These are phyloP conservation scores for Gossypium thurberi DNA, from an alignment of 345 rosid genomes.

Conservation along the genomic window DNA sequence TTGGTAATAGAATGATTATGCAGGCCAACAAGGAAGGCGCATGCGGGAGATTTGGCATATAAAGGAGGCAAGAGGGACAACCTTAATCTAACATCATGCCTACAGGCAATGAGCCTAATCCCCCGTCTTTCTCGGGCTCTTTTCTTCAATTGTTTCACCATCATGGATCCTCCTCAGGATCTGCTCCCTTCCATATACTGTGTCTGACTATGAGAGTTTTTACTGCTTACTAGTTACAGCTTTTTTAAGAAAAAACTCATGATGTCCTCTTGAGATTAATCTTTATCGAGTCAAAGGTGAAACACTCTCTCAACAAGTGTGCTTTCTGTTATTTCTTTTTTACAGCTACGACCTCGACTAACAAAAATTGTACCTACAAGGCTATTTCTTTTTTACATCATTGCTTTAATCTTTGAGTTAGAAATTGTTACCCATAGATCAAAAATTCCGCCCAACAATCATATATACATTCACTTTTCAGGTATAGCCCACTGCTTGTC, in stretches of 20 bases:
- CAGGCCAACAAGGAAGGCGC: conserved; percentile 1
- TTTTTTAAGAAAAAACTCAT: too few relatives aligned
- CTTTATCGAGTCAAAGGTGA: too few relatives aligned
- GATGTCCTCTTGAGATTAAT: too few relatives aligned
- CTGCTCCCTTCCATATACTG: background rate
- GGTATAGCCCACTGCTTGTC: background rate
- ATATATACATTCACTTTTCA: background rate
- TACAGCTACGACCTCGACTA: too few relatives aligned
- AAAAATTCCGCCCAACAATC: background rate
- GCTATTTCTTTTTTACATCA: background rate
- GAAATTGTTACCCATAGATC: background rate
- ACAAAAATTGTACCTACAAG: background rate
- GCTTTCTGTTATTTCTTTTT: too few relatives aligned
- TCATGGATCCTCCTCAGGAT: conserved; percentile 3
- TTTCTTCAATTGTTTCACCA: conserved; percentile 11
- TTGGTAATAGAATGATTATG: background rate
- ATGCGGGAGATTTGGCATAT: background rate
- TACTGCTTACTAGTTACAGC: background rate
- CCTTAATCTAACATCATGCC: background rate
- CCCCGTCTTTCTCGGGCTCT: conserved; percentile 19
- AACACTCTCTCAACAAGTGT: too few relatives aligned
- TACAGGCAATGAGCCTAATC: background rate
- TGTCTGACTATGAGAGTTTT: background rate
- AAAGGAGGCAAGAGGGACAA: background rate
- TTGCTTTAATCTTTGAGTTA: background rate